A percentile compares a stretch with the other conserved stretches of the same genome.
Evolutionary conservation across 192 early-diverging fungal species (phyloP).

Genomic region (Haplosporangium gracile): DNA sequence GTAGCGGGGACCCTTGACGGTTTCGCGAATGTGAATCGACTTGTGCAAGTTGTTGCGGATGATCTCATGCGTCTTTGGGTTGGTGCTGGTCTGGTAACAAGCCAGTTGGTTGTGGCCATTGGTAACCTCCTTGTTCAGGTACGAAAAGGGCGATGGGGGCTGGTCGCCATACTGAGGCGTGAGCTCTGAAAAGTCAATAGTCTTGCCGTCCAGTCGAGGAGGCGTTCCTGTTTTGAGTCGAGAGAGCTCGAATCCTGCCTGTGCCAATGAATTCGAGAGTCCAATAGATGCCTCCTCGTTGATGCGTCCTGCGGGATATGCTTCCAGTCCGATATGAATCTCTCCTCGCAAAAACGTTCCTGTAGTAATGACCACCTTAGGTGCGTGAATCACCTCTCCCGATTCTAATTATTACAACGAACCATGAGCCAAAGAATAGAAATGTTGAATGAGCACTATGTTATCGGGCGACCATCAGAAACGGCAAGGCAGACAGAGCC

Average conservation of each 20-base stretch:
- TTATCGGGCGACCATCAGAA: not conserved
- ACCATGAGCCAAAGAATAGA: not conserved
- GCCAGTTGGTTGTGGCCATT: slow-evolving; percentile 74
- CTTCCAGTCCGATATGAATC: slow-evolving; percentile 78
- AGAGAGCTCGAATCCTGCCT: slow-evolving; percentile 81
- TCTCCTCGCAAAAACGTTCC: slow-evolving; percentile 88
- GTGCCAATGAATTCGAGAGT: slow-evolving; percentile 78
- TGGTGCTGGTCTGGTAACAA: slow-evolving; percentile 86
- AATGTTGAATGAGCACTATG: not conserved
- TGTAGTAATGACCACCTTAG: slow-evolving; percentile 84
- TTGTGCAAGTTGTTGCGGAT: slow-evolving; percentile 81
- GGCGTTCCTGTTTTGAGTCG: slow-evolving; percentile 92
- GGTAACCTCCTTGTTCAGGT: slow-evolving; percentile 77
- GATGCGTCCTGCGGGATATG: slow-evolving; percentile 80
- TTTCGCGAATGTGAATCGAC: slow-evolving; percentile 87
- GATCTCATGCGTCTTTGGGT: slow-evolving; percentile 72
- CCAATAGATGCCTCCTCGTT: slow-evolving; percentile 81
- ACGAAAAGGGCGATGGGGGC: slow-evolving; percentile 83
- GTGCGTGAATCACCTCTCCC: slow-evolving; percentile 74
- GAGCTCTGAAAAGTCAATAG: slow-evolving; percentile 80
- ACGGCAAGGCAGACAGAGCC: not conserved
- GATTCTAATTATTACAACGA: slow-evolving; percentile 52
- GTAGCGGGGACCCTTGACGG: slow-evolving; percentile 84
- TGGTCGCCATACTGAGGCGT: slow-evolving; percentile 76
- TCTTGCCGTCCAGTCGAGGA: slow-evolving; percentile 79